Percentiles rank a stretch among this genome's conserved stretches.
phyloP scores from a whole-genome alignment of 2,329 filamentous ascomycete genomes.

The Arthroderma sp. region DNA sequence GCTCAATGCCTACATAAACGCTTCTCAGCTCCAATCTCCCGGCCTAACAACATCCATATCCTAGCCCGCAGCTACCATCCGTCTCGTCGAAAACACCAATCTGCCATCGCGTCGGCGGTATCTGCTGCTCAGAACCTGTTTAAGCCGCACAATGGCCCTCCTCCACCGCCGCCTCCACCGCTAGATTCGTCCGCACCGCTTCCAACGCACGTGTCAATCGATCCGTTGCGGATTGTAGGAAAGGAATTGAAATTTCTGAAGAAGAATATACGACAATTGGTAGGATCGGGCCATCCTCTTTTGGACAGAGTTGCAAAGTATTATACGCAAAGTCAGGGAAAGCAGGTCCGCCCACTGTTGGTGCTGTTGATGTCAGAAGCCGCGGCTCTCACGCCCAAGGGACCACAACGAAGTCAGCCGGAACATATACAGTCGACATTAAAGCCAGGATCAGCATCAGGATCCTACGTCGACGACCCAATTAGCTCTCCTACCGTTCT shows the following conservation, averaged over 20 bases:
- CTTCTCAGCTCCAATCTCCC: constrained; percentile 14
- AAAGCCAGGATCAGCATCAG: constrained; percentile 10
- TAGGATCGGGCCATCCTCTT: constrained; percentile 87
- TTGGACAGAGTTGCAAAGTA: constrained; percentile 95
- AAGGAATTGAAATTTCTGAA: constrained; percentile 96
- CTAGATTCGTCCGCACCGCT: constrained; percentile 12
- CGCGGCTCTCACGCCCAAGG: constrained; percentile 64
- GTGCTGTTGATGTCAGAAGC: constrained; percentile 94
- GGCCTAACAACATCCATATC: constrained; percentile 1
- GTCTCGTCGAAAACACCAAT: constrained; percentile 25
- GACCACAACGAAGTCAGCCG: constrained; percentile 27
- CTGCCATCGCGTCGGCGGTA: constrained; percentile 31
- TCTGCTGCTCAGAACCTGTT: constrained; percentile 39
- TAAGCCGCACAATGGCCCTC: constrained; percentile 18
- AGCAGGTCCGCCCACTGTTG: constrained; percentile 87
- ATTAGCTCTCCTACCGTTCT: constrained; percentile 52
- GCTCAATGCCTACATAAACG: constrained; percentile 29
- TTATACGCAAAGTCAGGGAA: constrained; percentile 92
- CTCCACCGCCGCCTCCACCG: constrained; percentile 23
- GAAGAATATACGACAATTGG: constrained; percentile 81
- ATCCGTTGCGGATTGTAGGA: constrained; percentile 78
- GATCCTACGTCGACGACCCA: constrained; percentile 41
- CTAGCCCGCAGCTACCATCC: constrained; percentile 29
- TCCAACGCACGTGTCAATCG: constrained; percentile 52
- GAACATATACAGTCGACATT: constrained; percentile 12